Base-by-base conservation (phyloP, 345 rosid species). In the Mallotus nudiflorus region DNA sequence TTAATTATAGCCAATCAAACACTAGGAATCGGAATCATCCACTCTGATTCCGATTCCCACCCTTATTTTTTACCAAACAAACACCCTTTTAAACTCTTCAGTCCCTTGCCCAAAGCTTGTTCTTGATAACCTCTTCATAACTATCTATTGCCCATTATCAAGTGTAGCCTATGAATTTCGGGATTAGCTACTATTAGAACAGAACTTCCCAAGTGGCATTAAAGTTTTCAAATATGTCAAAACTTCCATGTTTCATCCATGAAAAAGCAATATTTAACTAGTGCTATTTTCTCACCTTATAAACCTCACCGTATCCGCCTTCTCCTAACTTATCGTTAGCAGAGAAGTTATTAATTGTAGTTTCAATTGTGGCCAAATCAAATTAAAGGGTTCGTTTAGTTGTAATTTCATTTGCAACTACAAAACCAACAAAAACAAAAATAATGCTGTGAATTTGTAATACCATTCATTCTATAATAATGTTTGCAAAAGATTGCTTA, bases 291-390 rank as follows among this genome's bases (percentile, higher is more conserved):
- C 65, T 78, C 69, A 65, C 88, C 82, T 78, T 85, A 44, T 82
- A 85, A 24, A 85, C 83, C 11, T 73, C 66, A 33, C 86, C 85
- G 63, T 78, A 85, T 31, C 88, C 86, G 51, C 88, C 88, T 58
- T 31, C 59, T 25, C 59, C 59, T 11, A 55, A 25, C 16, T 55
- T 55, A 9, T 55, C 27, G 6, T 55, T 35, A 12, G 13, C 31
- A 13, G 59, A 3, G 35, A 55, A 55, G 31, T 9, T 27, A 1
- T 55, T 55, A 3, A 35, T 27, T 18, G 59, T 35, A 27, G 35
- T 35, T 55, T 55, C 6, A 2, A 55, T 28, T 0, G 59, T 55
- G 14, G 59, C 59, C 16, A 55, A 55, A 27, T 55, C 59, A 55
- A 27, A 55, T 55, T 55, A 35, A 8, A 27, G 12, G 59, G 35